These are phyloP conservation scores for Hanseniaspora meyeri DNA, from an alignment of 805 yeast species.

Conservation along the genomic window DNA sequence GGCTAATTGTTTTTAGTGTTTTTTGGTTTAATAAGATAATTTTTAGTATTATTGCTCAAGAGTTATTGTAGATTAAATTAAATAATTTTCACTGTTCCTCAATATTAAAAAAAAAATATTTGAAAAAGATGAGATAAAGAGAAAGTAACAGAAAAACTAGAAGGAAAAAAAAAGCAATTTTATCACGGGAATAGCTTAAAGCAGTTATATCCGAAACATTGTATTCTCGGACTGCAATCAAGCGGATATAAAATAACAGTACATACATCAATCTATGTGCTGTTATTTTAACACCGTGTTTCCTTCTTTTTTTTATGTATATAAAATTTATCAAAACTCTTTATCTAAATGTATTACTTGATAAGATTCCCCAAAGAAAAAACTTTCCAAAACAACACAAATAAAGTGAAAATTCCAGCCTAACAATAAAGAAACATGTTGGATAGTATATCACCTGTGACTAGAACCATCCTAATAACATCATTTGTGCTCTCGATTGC, in stretches of 20 bases:
- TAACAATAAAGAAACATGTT: conserved; percentile 24
- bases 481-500: neutral
- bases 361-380: no score
- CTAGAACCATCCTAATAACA: conserved; percentile 35
- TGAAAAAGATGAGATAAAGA: neutral
- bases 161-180: neutral
- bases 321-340: no score
- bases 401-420: no score
- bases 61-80: no score
- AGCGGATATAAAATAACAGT: neutral
- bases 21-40: neutral
- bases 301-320: neutral
- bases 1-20: neutral
- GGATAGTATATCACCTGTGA: conserved; percentile 27
- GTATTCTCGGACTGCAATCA: no score
- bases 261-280: neutral
- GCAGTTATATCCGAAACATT: neutral
- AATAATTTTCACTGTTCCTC: no score
- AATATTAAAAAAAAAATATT: neutral
- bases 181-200: neutral
- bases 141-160: neutral
- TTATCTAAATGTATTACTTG: no score
- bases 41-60: no score
- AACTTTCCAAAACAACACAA: no score
- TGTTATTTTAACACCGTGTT: neutral